Evolutionary conservation across 495 filamentous ascomycete species (phyloP), one percentile per base, ranked within the genome.

Genomic region (Lindgomyces ingoldianus): DNA sequence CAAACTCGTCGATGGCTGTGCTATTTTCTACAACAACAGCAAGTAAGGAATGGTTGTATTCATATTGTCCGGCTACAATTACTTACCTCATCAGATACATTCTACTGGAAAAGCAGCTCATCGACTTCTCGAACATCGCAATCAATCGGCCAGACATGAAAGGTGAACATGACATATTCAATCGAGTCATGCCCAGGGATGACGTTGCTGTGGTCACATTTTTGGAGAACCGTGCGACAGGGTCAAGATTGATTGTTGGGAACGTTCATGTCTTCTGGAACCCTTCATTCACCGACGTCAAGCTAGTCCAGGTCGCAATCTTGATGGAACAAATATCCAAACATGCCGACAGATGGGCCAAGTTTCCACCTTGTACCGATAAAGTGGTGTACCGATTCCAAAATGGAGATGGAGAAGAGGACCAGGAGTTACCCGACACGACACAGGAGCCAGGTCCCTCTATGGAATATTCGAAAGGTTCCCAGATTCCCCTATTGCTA

Each of bases 201-300:
- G 90, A 98, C 71, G 96, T 98, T 69, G 93, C 89, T 12, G 85
- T 96, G 19, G 84, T 96, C 26, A 81, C 89, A 57, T 94, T 98
- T 76, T 82, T 98, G 52, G 95, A 98, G 74, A 96, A 96, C 69
- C 83, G 91, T 16, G 76, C 81, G 60, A 98, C 93, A 1, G 94
- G 94, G 1, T 84, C 90, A 1, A 86, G 95, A 16, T 79, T 98
- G 60, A 95, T 98, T 49, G 86, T 97, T 11, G 91, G 89, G 26
- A 98, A 98, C 69, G 89, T 90, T 2, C 94, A 98, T 77, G 81
- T 98, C 44, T 92, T 89, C 72, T 98, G 94, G 94, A 91, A 98
- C 65, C 91, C 90, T 0, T 85, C 80, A 2, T 91, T 87, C 70
- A 87, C 87, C 64, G 94, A 98, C 73, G 94, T 98, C 72, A 98